Evolutionary conservation across 345 rosid genomes (phyloP).

Genomic region (Boechera stricta): DNA sequence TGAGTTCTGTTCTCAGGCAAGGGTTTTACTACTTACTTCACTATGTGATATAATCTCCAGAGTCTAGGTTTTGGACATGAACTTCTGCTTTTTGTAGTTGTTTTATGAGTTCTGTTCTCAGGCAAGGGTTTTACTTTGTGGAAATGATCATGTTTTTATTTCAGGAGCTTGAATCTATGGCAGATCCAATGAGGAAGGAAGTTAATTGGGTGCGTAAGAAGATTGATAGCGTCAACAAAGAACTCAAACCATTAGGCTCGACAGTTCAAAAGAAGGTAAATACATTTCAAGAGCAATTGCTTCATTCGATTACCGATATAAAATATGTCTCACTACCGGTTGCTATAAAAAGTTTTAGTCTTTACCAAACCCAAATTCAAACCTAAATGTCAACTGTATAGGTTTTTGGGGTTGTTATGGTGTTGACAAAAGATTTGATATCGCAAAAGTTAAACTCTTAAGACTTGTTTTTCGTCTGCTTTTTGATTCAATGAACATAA

Average conservation of each 20-base stretch:
- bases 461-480: not conserved
- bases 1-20: not conserved
- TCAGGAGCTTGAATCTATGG: conserved; percentile 89
- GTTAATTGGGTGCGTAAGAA: conserved; percentile 77
- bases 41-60: too few relatives aligned
- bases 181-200: conserved; percentile 98
- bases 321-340: not conserved
- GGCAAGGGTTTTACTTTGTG: not conserved
- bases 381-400: conserved; percentile 24
- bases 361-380: conserved; percentile 31
- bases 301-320: not conserved
- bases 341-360: not conserved
- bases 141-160: conserved; percentile 4
- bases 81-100: conserved; percentile 8
- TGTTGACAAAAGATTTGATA: conserved; percentile 21
- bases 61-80: not conserved
- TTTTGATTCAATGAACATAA: conserved; percentile 5
- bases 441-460: not conserved
- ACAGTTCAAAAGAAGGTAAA: conserved; percentile 91
- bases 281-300: conserved; percentile 4
- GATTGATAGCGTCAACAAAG: conserved; percentile 91
- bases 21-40: not conserved
- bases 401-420: conserved; percentile 17
- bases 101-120: conserved; percentile 1
- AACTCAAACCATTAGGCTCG: conserved; percentile 82